phyloP scores from a whole-genome alignment of 1,139 yeast genomes.

The Saccharomyces hybrid region DNA sequence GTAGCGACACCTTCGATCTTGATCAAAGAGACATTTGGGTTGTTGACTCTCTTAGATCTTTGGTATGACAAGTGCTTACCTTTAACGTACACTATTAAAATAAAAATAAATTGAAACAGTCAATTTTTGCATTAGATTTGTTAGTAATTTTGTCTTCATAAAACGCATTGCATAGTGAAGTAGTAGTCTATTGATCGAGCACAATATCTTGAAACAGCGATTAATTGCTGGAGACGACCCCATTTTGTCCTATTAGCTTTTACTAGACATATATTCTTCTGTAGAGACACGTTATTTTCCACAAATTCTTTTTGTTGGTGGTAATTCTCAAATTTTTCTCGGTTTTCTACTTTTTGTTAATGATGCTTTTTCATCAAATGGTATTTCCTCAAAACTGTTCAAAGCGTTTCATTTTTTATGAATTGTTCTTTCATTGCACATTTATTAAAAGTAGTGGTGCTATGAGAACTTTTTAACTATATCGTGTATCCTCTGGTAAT shows the following conservation, averaged over 20 bases:
- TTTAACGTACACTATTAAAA: conserved; percentile 85
- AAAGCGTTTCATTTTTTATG: too few relatives aligned
- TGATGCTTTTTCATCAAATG: too few relatives aligned
- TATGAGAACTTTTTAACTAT: not conserved
- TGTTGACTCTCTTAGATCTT: conserved; percentile 96
- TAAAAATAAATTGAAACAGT: conserved; percentile 4
- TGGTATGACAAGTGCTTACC: conserved; percentile 99
- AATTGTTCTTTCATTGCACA: not conserved
- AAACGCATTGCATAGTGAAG: not conserved
- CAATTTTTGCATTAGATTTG: not conserved
- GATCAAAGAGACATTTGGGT: conserved; percentile 95
- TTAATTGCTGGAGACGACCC: not conserved
- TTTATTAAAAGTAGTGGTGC: not conserved
- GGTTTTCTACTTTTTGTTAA: too few relatives aligned
- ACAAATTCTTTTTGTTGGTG: too few relatives aligned
- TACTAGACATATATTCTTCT: too few relatives aligned
- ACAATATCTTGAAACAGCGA: not conserved
- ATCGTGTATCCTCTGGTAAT: not conserved
- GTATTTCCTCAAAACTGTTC: too few relatives aligned
- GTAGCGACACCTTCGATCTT: conserved; percentile 91
- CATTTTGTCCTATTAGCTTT: not conserved
- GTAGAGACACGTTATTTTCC: too few relatives aligned
- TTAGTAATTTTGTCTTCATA: conserved; percentile 8
- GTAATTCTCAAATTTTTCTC: too few relatives aligned
- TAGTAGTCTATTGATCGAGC: not conserved